Evolutionary conservation across 2,329 filamentous ascomycete species (phyloP).

Genomic region (Colletotrichum euphorbiae): DNA sequence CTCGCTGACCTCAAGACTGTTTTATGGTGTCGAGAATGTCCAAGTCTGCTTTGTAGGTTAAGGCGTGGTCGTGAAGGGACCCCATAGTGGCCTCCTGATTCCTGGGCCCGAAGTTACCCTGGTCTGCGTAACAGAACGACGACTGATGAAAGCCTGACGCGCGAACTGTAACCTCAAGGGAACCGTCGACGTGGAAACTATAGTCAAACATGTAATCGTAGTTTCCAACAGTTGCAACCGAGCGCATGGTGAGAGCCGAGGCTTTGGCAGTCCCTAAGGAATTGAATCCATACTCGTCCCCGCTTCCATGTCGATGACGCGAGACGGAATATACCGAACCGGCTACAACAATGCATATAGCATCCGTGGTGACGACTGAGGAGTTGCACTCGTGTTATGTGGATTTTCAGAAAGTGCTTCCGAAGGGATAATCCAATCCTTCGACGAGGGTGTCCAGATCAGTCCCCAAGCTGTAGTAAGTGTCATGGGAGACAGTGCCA

Average conservation of each 20-base stretch:
- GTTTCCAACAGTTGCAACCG: conserved; percentile 52
- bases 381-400: conserved; percentile 47
- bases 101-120: conserved; percentile 50
- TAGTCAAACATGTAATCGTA: conserved; percentile 57
- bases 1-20: conserved; percentile 50
- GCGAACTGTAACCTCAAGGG: conserved; percentile 53
- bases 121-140: conserved; percentile 48
- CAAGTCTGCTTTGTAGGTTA: conserved; percentile 56
- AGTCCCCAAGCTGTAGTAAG: conserved; percentile 51
- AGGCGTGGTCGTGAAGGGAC: conserved; percentile 53
- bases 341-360: conserved; percentile 55
- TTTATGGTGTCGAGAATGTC: conserved; percentile 51
- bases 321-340: conserved; percentile 52
- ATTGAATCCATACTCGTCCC: conserved; percentile 45
- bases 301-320: conserved; percentile 47
- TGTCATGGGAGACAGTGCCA: conserved; percentile 57
- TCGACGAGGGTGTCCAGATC: conserved; percentile 52
- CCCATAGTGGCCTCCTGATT: conserved; percentile 50
- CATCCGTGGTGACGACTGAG: conserved; percentile 47
- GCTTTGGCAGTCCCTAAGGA: conserved; percentile 49
- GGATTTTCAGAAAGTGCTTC: conserved; percentile 51
- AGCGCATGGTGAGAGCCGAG: conserved; percentile 44
- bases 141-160: conserved; percentile 54
- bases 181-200: conserved; percentile 50
- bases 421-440: conserved; percentile 56